These are phyloP conservation scores for Plasmodium reichenowi DNA, from an alignment of 169 alveolate species.

Conservation along the genomic window DNA sequence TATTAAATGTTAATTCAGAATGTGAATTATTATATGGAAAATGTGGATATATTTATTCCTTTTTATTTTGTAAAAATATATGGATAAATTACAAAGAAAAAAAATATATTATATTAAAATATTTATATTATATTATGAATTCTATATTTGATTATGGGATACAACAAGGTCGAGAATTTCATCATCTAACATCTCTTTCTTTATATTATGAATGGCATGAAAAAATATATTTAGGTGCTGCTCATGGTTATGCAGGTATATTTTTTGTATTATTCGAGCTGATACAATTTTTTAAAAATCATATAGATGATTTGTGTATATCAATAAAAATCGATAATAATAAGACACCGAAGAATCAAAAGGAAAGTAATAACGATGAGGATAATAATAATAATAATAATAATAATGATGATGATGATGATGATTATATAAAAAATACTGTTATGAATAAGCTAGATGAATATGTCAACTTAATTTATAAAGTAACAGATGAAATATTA, in stretches of 20 bases:
- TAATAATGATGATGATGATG: neutral
- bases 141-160: conserved; percentile 72
- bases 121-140: conserved; percentile 37
- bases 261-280: conserved; percentile 36
- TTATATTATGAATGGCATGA: conserved; percentile 64
- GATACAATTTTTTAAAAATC: conserved; percentile 18
- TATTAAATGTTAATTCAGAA: conserved; percentile 23
- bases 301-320: conserved; percentile 37
- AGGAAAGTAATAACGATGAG: neutral
- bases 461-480: conserved; percentile 27
- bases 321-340: neutral
- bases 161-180: neutral
- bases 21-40: conserved; percentile 74
- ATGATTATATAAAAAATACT: neutral
- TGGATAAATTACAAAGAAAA: conserved; percentile 25
- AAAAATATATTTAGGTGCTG: conserved; percentile 58
- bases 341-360: neutral
- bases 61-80: conserved; percentile 53
- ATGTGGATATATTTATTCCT: conserved; percentile 67
- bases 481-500: conserved; percentile 61
- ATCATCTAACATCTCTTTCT: conserved; percentile 25
- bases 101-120: conserved; percentile 21
- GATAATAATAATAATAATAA: neutral
- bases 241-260: conserved; percentile 73
- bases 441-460: conserved; percentile 15